Base-by-base conservation (phyloP, 2,329 filamentous ascomycete species). In the Colletotrichum musae region DNA sequence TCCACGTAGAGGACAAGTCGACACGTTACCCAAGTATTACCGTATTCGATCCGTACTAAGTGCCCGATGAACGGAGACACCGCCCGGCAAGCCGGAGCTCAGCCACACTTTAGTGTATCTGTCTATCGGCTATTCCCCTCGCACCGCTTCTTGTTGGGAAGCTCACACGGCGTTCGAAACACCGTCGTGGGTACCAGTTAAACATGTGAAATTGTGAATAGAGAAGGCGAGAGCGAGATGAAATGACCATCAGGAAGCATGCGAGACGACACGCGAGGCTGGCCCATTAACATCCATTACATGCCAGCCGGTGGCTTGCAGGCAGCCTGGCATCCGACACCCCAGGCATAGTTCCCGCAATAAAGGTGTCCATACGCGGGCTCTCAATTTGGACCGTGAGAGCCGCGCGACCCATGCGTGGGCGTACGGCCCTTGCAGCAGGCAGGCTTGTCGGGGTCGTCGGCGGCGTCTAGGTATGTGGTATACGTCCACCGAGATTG, bases 51-150 rank as follows among this genome's bases (percentile, higher is more conserved):
- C 43, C 45, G 57, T 60, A 39, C 56, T 47, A 26, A 21, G 36
- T 32, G 7, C 56, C 56, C 67, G 67, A 70, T 66, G 50, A 67
- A 70, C 57, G 67, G 62, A 61, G 67, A 70, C 51, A 66, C 62
- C 67, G 62, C 43, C 63, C 62, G 51, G 64, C 58, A 64, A 36
- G 32, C 64, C 64, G 53, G 47, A 63, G 68, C 68, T 68, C 68
- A 70, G 68, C 68, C 68, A 68, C 64, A 54, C 58, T 70, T 64
- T 59, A 68, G 58, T 52, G 18, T 56, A 43, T 24, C 21, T 24
- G 21, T 24, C 21, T 24, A 24, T 24, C 21, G 21, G 32, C 7
- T 36, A 36, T 53, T 53, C 41, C 50, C 43, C 39, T 64, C 51
- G 26, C 53, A 58, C 47, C 45, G 58, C 52, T 53, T 63, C 58